These are phyloP conservation scores for Theileria parva DNA, from an alignment of 169 alveolate genomes.

Conservation along the genomic window DNA sequence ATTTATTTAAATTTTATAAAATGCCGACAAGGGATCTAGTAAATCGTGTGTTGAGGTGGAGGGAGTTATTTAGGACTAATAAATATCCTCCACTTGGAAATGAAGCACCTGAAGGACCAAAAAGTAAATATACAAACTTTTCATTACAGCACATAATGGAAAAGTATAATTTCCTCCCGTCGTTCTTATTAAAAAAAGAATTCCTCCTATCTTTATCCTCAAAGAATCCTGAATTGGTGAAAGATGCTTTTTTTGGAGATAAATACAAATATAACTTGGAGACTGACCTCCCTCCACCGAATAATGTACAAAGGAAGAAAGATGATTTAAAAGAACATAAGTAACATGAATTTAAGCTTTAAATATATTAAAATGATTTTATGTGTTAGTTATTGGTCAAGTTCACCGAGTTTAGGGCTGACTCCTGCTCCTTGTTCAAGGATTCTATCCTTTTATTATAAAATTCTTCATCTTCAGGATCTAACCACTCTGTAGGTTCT, in stretches of 20 bases:
- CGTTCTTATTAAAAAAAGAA: conserved; percentile 50
- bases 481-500: conserved; percentile 90
- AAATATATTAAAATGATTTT: not conserved
- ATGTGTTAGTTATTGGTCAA: conserved; percentile 9
- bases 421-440: conserved; percentile 64
- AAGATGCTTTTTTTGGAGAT: conserved; percentile 58
- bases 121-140: conserved; percentile 69
- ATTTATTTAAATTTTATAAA: conserved; percentile 6
- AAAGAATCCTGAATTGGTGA: conserved; percentile 63
- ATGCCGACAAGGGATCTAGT: conserved; percentile 47
- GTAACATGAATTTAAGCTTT: not conserved
- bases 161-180: conserved; percentile 65
- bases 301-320: not conserved
- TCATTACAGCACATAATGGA: conserved; percentile 69
- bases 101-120: conserved; percentile 68
- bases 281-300: conserved; percentile 50
- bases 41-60: conserved; percentile 54
- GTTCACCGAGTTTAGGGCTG: conserved; percentile 29
- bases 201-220: conserved; percentile 39
- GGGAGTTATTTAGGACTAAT: conserved; percentile 27
- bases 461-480: conserved; percentile 87
- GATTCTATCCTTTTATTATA: conserved; percentile 79
- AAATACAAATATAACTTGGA: conserved; percentile 47
- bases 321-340: conserved; percentile 24
- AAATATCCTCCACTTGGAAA: conserved; percentile 67